Evolutionary conservation across 139 green algal species (phyloP), one percentile per base, ranked within the genome.

Genomic region (Deuterostichococcus epilithicus): DNA sequence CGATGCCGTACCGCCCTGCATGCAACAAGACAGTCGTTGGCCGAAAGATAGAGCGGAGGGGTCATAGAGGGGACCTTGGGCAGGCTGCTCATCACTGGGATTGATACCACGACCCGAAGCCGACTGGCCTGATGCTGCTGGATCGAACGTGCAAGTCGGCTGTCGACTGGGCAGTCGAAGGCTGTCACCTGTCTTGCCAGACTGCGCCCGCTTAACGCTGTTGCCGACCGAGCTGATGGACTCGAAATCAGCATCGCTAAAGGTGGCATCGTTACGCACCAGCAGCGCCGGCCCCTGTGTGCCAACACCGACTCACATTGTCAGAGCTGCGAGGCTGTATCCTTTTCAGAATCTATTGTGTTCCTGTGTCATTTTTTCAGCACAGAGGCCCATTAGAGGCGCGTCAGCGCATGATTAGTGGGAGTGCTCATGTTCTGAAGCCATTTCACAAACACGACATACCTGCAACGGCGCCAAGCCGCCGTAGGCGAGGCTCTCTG

Each of bases 171-270:
- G 5, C 3, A 28, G 10, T 13, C 13, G 18, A n/a, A 13, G 5
- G 5, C 3, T 63, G 18, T 83, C 68, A 18, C 88, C 88, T 28
- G 88, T 94, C 80, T 92, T 94, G 78, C 83, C 80, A 22, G 73
- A 77, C 66, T 90, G 72, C 15, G 70, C 44, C 1, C 68, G 66
- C 85, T 96, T 96, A 42, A 84, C 80, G 63, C 82, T 91, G 81
- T 92, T 84, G 36, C 91, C 91, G 25, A 96, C 85, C 28, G 82
- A 83, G 72, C 77, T 88, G 81, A 95, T 95, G 68, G 81, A 90
- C 47, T 87, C 73, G 71, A 94, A 89, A 69, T 96, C 89, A 0
- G 69, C 78, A 35, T 88, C 85, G 1, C 35, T 88, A 78, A 96
- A 95, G 18, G 87, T 59, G 20, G 72, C 83, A 70, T 93, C 80